Base-by-base conservation (phyloP, 345 rosid genomes). In the Nephelium lappaceum region DNA sequence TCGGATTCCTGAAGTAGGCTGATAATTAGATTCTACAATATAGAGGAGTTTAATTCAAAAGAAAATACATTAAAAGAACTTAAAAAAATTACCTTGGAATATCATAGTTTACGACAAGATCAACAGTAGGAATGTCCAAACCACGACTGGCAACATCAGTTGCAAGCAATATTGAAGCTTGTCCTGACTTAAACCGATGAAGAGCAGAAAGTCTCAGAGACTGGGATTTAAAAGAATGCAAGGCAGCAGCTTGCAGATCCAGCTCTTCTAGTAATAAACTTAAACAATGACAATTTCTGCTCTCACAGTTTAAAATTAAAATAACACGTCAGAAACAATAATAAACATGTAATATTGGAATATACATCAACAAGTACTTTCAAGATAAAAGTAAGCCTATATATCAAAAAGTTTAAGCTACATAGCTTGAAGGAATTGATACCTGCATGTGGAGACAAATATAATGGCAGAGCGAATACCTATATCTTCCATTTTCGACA, bases 91-190 rank as follows among this genome's bases (percentile, higher is more conserved):
- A 96, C 99, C 97, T 93, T 38, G 99, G 99, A 83, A 94, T 84
- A 78, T 96, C 97, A 87, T 91, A 96, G 72, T 96, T 96, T 78
- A 96, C 84, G 65, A 94, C 97, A 76, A 96, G 95, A 85, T 96
- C 99, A 74, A 94, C 99, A 6, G 97, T 91, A 60, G 97, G 99
- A 89, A 94, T 94, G 85, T 94, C 99, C 86, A 96, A 86, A 77
- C 99, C 99, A 65, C 95, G 97, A 76, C 95, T 93, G 47, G 93
- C 99, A 83, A 96, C 97, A 89, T 96, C 98, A 69, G 99, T 96
- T 0, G 98, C 97, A 76, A 94, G 89, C 81, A 96, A 73, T 79
- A 94, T 80, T 43, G 97, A 87, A 74, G 86, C 90, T 79, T 89
- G 87, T 79, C 98, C 92, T 64, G 99, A 91, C 85, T 96, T 96